Evolutionary conservation across 208 protist species (phyloP).

Genomic region (Trypanosoma avium): DNA sequence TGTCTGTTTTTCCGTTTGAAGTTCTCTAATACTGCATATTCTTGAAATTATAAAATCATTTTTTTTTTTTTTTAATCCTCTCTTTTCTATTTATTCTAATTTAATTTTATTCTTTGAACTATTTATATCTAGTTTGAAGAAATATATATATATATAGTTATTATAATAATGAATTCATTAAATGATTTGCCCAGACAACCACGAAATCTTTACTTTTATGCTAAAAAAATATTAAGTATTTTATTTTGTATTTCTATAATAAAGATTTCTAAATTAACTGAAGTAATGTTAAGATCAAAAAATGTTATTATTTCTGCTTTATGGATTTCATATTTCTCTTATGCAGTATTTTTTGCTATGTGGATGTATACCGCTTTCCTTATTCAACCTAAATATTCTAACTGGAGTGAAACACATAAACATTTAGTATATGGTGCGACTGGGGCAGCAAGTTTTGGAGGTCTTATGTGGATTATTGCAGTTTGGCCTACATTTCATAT

Average conservation of each 20-base stretch:
- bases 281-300: slow-evolving; percentile 48
- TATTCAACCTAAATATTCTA: slow-evolving; percentile 49
- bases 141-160: too few species aligned
- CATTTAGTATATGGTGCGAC: slow-evolving; percentile 50
- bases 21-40: too few species aligned
- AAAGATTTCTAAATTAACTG: slow-evolving; percentile 33
- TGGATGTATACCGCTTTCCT: slow-evolving; percentile 66
- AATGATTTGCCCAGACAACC: not conserved
- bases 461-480: slow-evolving; percentile 60
- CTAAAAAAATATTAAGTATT: slow-evolving; percentile 10
- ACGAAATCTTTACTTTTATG: slow-evolving; percentile 16
- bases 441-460: slow-evolving; percentile 25
- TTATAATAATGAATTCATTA: not conserved
- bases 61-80: slow-evolving; percentile 14
- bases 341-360: slow-evolving; percentile 56
- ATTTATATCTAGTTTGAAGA: too few species aligned
- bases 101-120: not conserved
- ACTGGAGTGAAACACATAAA: slow-evolving; percentile 70
- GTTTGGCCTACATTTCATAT: slow-evolving; percentile 73
- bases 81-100: slow-evolving; percentile 24
- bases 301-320: slow-evolving; percentile 39
- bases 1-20: too few species aligned
- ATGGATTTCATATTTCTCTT: slow-evolving; percentile 47
- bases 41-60: too few species aligned
- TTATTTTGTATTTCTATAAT: slow-evolving; percentile 7